Conservation (phyloP, 176 grass and related monocot genomes). For the Oryza longistaminata region DNA sequence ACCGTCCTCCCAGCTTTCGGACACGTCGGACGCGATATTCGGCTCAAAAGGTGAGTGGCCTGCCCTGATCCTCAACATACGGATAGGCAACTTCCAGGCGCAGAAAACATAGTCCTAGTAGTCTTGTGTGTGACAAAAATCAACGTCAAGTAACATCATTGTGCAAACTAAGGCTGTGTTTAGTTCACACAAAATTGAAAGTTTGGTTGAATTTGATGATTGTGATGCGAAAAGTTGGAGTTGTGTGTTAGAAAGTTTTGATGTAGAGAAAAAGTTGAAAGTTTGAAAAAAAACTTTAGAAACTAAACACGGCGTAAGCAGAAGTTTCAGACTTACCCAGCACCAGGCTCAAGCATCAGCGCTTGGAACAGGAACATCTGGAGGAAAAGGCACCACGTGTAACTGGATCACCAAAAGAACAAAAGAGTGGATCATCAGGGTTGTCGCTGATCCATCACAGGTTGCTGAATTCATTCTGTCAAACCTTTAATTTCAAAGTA, state of each 20-base stretch:
- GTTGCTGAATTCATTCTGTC: conserved; percentile 57
- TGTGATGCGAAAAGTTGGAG: too few species aligned
- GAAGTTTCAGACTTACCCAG: conserved; percentile 60
- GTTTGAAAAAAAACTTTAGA: too few species aligned
- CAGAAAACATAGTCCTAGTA: conserved; percentile 87
- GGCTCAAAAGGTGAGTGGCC: conserved; percentile 56
- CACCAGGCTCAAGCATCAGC: conserved; percentile 88
- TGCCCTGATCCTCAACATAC: conserved; percentile 87
- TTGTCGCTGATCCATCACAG: conserved; percentile 57
- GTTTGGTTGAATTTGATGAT: too few species aligned
- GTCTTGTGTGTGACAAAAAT: conserved; percentile 50
- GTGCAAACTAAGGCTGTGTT: background rate
- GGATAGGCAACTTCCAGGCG: conserved; percentile 90
- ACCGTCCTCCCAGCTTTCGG: too few species aligned
- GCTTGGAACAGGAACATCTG: conserved; percentile 71
- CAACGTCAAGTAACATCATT: background rate
- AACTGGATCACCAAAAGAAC: conserved; percentile 61
- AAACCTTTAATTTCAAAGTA: conserved; percentile 27
- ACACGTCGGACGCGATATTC: conserved; percentile 36
- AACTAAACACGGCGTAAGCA: background rate
- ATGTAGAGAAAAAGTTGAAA: too few species aligned
- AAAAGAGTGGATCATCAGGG: conserved; percentile 65
- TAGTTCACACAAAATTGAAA: too few species aligned
- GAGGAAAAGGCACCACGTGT: conserved; percentile 64
- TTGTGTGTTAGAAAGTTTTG: too few species aligned